Evolutionary conservation across 2,329 filamentous ascomycete genomes (phyloP), one percentile per base, ranked within the genome.

Genomic region (Pezicula radicicola): DNA sequence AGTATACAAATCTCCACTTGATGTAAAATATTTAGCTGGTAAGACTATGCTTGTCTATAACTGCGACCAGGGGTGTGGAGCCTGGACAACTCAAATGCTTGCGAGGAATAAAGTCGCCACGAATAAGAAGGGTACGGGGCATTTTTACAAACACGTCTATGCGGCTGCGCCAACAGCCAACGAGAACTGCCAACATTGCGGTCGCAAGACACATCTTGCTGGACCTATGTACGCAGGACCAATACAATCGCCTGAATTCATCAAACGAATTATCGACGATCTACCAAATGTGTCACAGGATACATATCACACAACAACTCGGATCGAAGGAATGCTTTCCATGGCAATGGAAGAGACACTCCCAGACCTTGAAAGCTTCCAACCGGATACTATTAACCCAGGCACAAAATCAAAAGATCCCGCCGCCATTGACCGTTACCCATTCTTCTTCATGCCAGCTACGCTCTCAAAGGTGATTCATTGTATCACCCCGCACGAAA

Each of bases 141-240:
- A 78, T 2, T 89, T 85, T 61, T 93, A 88, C 72, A 96, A 97
- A 66, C 87, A 95, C 65, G 77, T 79, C 0, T 84, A 92, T 56
- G 81, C 87, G 0, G 78, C 87, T 63, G 92, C 79, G 0, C 91
- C 92, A 1, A 79, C 81, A 1, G 74, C 81, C 4, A 79, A 84
- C 52, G 76, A 79, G 15, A 72, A 77, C 37, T 99, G 94, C 69
- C 79, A 84, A 54, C 91, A 97, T 68, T 99, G 94, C 66, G 89
- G 87, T 8, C 84, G 81, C 65, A 93, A 88, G 66, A 95, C 87
- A 71, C 94, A 97, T 69, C 69, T 97, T 13, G 88, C 85, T 4
- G 94, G 94, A 2, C 94, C 94, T 1, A 97, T 99, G 93, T 99
- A 92, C 74, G 92, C 83, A 33, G 94, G 94, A 1, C 88, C 88